Conservation (phyloP, 495 filamentous ascomycete genomes). For the Glutinoglossum americanum region DNA sequence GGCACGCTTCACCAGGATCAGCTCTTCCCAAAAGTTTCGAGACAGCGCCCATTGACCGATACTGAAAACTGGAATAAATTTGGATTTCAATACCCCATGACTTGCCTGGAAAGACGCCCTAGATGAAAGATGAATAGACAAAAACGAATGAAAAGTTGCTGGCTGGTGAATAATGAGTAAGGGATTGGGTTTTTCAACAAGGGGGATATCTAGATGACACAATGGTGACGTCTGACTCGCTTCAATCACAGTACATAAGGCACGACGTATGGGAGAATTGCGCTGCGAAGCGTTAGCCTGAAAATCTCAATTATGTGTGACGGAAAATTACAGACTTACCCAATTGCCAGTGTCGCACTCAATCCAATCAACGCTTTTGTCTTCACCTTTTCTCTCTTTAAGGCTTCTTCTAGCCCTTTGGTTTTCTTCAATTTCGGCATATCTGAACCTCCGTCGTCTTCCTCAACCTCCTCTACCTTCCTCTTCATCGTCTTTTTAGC, state of each 20-base stretch:
- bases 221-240: neutral
- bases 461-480: conserved; percentile 53
- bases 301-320: neutral
- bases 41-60: neutral
- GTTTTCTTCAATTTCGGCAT: conserved; percentile 46
- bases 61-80: neutral
- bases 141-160: neutral
- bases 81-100: neutral
- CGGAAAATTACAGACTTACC: conserved; percentile 34
- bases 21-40: neutral
- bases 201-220: neutral
- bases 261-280: neutral
- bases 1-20: neutral
- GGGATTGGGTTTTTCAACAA: neutral
- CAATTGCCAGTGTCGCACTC: conserved; percentile 63
- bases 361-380: conserved; percentile 69
- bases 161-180: neutral
- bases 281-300: neutral
- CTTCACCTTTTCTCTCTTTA: conserved; percentile 64
- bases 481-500: conserved; percentile 43
- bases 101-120: neutral
- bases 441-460: conserved; percentile 27
- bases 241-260: neutral
- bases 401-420: conserved; percentile 47
- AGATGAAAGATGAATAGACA: neutral